Conservation (phyloP, 371 early-diverging fungal genomes). For the Rhizopus arrhizus region DNA sequence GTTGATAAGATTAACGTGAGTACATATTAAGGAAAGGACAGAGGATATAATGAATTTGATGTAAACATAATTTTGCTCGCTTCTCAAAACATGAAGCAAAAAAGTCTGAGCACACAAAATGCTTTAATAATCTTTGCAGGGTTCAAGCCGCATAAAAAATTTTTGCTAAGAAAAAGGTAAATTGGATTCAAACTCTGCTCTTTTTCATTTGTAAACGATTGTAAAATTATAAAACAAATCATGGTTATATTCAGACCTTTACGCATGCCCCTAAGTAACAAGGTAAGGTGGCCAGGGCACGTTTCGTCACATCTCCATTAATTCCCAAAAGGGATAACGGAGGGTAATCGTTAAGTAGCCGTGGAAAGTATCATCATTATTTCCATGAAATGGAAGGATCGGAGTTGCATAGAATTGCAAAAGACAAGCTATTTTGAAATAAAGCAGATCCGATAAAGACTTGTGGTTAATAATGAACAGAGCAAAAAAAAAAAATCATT, state of each 20-base stretch:
- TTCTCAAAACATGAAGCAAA: no score
- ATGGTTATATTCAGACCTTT: constrained; percentile 6
- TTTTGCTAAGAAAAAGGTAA: no score
- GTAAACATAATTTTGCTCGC: no score
- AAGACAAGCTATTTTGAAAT: not conserved
- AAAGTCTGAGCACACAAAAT: no score
- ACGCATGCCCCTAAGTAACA: constrained; percentile 2
- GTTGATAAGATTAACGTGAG: no score
- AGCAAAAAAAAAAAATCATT: not conserved
- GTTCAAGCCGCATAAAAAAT: no score
- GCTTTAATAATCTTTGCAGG: no score
- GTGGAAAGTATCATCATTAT: constrained; percentile 1
- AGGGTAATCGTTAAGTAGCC: not conserved
- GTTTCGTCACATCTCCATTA: constrained; percentile 2
- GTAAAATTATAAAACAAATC: not conserved
- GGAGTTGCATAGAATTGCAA: not conserved
- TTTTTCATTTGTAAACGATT: not conserved
- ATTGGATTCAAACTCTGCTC: not conserved
- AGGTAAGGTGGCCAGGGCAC: constrained; percentile 4
- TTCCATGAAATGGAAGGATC: constrained; percentile 6
- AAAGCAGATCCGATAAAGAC: not conserved
- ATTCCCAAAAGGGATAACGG: not conserved
- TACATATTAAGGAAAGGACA: no score
- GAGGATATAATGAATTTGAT: no score
- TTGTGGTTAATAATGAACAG: not conserved